Evolutionary conservation across 192 early-diverging fungal genomes (phyloP), one percentile per base, ranked within the genome.

Genomic region (Umbelopsis isabellina): DNA sequence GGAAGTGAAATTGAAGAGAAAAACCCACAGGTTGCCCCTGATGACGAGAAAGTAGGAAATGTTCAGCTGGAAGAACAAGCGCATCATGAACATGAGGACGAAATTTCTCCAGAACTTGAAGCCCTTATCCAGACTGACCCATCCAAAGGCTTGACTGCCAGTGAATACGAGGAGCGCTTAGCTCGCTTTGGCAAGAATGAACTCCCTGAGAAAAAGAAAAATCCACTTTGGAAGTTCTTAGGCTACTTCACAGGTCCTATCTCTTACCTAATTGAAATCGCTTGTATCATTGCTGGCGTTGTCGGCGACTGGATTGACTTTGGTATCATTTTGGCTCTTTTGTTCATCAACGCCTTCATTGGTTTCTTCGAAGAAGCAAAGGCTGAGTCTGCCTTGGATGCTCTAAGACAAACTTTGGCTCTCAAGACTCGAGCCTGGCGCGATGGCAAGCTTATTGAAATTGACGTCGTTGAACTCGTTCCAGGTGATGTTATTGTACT

Each of bases 351-450:
- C 78, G 96, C 96, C 41, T 83, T 90, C 68, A 96, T 97, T 76
- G 96, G 95, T 77, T 97, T 91, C 72, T 85, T 93, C 67, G 95
- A 97, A 77, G 95, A 97, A 82, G 90, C 94, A 68, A 92, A 93
- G 81, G 95, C 95, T 49, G 95, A 97, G 69, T 91, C 91, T 16
- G 95, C 95, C 49, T 84, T 97, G 72, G 95, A 97, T 80, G 94
- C 95, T 30, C 87, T 97, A 27, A 95, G 94, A 77, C 92, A 95
- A 83, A 97, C 94, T 30, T 87, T 97, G 41, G 95, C 95, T 35
- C 85, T 95, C 53, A 95, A 93, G 79, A 89, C 90, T 25, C 89
- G 91, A 51, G 83, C 78, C 70, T 93, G 89, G 86, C 89, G 95
- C 75, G 90, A 97, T 79, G 88, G 89, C 51, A 69, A 87, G 46